Evolutionary conservation across 139 green algal species (phyloP).

Genomic region (Chloropicon primus): DNA sequence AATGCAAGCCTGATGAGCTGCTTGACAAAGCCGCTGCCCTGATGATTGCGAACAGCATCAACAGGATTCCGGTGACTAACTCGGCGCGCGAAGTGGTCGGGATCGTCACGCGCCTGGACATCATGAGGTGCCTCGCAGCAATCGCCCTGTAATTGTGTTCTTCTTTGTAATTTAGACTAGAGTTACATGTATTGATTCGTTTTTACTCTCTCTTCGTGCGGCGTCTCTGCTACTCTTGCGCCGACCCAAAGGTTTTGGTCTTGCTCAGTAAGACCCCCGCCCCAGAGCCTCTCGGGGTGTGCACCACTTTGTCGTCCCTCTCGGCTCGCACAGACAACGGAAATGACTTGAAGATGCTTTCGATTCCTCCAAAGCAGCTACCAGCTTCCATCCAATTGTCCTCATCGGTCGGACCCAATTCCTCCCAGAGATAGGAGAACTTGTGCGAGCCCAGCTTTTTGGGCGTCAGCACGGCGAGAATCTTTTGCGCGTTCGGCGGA

Average conservation of each 20-base stretch:
- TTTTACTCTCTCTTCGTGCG: no score
- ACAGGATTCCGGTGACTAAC: neutral
- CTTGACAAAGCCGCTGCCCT: neutral
- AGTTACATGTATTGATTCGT: neutral
- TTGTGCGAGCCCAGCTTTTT: neutral
- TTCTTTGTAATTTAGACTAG: neutral
- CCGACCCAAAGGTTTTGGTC: neutral
- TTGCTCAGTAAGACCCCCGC: neutral
- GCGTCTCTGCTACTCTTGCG: neutral
- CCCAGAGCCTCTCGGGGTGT: neutral
- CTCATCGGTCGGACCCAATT: no score
- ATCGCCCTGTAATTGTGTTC: neutral
- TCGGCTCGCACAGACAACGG: no score
- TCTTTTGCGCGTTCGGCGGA: neutral
- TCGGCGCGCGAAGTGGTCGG: neutral
- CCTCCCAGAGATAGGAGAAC: neutral
- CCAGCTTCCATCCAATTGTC: neutral
- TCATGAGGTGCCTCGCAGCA: constrained; percentile 2
- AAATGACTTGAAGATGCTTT: no score
- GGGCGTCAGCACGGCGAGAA: neutral
- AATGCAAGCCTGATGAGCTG: neutral
- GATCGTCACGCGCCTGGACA: neutral
- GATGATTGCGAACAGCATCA: neutral
- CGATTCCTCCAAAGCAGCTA: no score
- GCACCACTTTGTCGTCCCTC: no score